Evolutionary conservation across 1,284 basidiomycete species (phyloP).

Genomic region (Paramarasmius palmivorus): DNA sequence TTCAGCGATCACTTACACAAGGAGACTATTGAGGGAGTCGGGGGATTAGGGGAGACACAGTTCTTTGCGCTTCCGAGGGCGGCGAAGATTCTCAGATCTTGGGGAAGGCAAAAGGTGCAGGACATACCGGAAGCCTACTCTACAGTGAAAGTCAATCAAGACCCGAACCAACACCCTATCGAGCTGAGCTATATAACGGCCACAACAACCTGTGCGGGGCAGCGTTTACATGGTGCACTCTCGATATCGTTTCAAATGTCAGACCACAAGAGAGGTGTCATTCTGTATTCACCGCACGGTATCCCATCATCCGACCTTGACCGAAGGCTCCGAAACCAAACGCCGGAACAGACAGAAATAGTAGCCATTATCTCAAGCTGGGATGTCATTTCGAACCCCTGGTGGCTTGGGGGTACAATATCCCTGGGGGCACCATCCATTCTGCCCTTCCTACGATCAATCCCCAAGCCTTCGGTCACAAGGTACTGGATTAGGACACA

Average conservation of each 20-base stretch:
- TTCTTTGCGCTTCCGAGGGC: slow-evolving; percentile 3
- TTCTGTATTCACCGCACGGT: not conserved
- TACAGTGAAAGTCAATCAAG: not conserved
- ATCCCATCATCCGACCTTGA: not conserved
- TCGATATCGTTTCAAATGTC: not conserved
- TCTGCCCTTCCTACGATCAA: not conserved
- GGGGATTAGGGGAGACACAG: not conserved
- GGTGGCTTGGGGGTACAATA: not conserved
- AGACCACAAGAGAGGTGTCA: not conserved
- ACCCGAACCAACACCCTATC: not conserved
- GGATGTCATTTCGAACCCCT: not conserved
- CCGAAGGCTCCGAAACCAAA: not conserved
- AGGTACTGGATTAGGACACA: slow-evolving; percentile 1
- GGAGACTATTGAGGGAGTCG: not conserved
- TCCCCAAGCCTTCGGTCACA: not conserved
- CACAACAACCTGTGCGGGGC: not conserved
- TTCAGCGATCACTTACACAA: slow-evolving; percentile 1
- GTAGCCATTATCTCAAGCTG: not conserved
- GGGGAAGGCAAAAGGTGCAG: not conserved
- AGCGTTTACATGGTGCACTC: not conserved
- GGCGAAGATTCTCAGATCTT: not conserved
- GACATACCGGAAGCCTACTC: not conserved
- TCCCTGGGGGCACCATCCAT: not conserved
- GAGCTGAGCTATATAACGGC: not conserved
- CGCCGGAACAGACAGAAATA: not conserved